Base-by-base conservation (phyloP, 2,329 filamentous ascomycete species). In the Huntiella moniliformis region DNA sequence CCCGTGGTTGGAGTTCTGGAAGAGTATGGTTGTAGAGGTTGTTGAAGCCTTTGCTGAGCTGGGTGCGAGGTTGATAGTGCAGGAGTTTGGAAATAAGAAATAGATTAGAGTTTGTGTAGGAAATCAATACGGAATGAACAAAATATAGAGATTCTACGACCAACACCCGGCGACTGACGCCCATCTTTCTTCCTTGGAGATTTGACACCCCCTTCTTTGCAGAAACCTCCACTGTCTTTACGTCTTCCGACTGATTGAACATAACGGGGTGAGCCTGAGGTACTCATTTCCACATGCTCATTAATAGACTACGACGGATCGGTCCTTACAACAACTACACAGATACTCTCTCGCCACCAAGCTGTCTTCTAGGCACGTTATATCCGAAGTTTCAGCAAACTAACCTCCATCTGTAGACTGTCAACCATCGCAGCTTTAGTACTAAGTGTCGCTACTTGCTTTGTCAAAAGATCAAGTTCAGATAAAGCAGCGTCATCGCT, bases 21-120 rank as follows among this genome's bases (percentile, higher is more conserved):
- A 66, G 31, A 62, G 60, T 46, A 63, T 61, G n/a, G 64, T 75
- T 7, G 55, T 70, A 16, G 57, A 63, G 46, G 67, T 68, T 31
- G 55, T 75, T 13, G 60, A 62, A 44, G 56, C 58, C n/a, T 54
- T 75, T 46, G 65, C 69, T 2, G 56, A 55, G 2, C 56, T 73
- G 31, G 69, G 68, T 1, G 54, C 63, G 12, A 61, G 61, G 12
- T 54, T 70, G 11, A 55, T 74, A 47, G 56, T 56, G 28, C 52
- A 48, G 3, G 66, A 68, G 48, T 61, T 72, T 54, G 55, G 36
- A 13, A 46, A 13, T 15, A 7, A 28, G n/a, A 36, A 37, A 38
- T 22, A 36, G 7, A 1, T 3, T 28, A 28, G 7, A 28, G 22
- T 28, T 2, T 28, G 10, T 8, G 4, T 28, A 3, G 7, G 22